Base-by-base conservation (phyloP, 1,284 basidiomycete genomes). In the Leccinum insolens region DNA sequence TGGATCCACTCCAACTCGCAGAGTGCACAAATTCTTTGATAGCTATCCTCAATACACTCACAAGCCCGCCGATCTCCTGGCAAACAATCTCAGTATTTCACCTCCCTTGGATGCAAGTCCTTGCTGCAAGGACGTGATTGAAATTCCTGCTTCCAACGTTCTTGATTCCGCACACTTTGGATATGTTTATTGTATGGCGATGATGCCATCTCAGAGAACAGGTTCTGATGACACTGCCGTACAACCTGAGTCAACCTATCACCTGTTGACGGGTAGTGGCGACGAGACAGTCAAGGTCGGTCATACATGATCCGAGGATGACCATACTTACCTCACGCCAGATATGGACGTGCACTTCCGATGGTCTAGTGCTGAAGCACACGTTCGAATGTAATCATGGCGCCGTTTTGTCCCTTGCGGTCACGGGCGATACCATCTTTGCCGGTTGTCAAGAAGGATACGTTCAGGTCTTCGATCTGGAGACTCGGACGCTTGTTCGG, bases 371-470 rank as follows among this genome's bases (percentile, higher is more conserved):
- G 31, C 77, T 89, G 3, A 72, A 85, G 34, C 86, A 91, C 71
- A 87, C 89, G 5, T 92, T 92, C 71, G 82, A 87, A 34, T 91
- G 86, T 74, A 82, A 79, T 66, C 86, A 86, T 71, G 92, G 89
- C 14, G 92, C 89, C 0, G 90, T 98, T 3, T 84, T 97, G n/a
- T 88, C 95, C 0, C 84, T 99, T 17, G 88, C 89, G 1, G 88
- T 88, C 1, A 85, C 87, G 57, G 89, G 91, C 44, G 93, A 92
- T 46, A 94, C 95, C 0, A 85, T 98, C 17, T 98, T 93, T 73
- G 96, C 95, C 0, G 97, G 95, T 0, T 92, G 95, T 72, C 97
- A 99, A 79, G 95, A 95, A 71, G 97, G 97, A 2, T 90, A 93
- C 71, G 94, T 99, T 72, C 93, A 93, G 71, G 91, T 99, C 7